Evolutionary conservation across 2,329 filamentous ascomycete species (phyloP).

Genomic region (Aspergillus brunneoviolaceus): DNA sequence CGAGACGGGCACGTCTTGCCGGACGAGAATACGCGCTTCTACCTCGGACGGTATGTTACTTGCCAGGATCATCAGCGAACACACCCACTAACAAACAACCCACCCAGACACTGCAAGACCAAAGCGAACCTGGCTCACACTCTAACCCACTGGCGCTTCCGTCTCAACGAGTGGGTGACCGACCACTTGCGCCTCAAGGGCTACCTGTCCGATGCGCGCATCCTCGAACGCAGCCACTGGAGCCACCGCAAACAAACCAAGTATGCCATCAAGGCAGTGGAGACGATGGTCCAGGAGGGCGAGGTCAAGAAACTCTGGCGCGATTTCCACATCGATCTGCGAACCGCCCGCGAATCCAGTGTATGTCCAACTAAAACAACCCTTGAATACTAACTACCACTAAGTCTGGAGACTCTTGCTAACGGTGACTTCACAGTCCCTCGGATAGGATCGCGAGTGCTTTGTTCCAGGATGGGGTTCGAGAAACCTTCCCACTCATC

Average conservation of each 20-base stretch:
- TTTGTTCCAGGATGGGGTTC: background rate
- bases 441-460: background rate
- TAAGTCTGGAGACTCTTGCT: background rate
- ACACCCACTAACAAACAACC: background rate
- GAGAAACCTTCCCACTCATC: too few species aligned
- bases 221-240: conserved; percentile 62
- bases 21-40: conserved; percentile 49
- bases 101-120: conserved; percentile 53
- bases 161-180: conserved; percentile 71
- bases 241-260: conserved; percentile 59
- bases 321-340: conserved; percentile 64
- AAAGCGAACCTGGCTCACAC: conserved; percentile 70
- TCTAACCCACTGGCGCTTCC: conserved; percentile 72
- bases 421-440: background rate
- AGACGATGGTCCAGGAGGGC: conserved; percentile 60
- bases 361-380: conserved; percentile 23
- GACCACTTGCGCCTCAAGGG: conserved; percentile 60
- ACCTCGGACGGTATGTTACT: conserved; percentile 50
- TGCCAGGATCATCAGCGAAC: background rate
- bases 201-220: conserved; percentile 56
- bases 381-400: background rate
- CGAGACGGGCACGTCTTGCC: conserved; percentile 49
- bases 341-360: conserved; percentile 56
- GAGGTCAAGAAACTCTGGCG: conserved; percentile 63
- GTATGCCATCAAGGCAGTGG: conserved; percentile 63